Conservation (phyloP, 306 rosid genomes). For the Prunus davidiana region DNA sequence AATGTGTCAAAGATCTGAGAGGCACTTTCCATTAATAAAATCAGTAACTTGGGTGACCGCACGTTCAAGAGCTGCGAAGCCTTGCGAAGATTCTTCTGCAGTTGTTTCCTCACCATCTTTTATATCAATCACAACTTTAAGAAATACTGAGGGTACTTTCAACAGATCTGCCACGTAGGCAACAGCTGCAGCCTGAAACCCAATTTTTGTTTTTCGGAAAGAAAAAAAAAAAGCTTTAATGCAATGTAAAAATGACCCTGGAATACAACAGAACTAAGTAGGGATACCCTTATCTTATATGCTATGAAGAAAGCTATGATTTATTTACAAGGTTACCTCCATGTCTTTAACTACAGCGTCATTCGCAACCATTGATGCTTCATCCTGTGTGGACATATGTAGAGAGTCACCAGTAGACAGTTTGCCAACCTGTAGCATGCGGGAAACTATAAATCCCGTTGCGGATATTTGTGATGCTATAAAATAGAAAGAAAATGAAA, state of each 20-base stretch:
- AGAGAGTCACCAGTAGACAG: constrained; percentile 95
- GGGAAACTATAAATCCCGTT: not conserved
- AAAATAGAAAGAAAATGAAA: constrained; percentile 1
- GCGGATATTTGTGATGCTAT: not conserved
- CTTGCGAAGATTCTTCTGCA: constrained; percentile 82
- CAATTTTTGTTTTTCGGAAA: too few species aligned
- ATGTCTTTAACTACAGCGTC: constrained; percentile 91
- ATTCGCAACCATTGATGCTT: constrained; percentile 73
- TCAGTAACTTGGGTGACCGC: constrained; percentile 56
- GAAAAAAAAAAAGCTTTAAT: too few species aligned
- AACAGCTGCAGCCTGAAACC: constrained; percentile 73
- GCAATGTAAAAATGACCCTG: too few species aligned
- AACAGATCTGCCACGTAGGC: constrained; percentile 88
- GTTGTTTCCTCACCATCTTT: constrained; percentile 79
- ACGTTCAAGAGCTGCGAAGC: constrained; percentile 75
- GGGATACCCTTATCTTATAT: not conserved
- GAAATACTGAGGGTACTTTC: constrained; percentile 74
- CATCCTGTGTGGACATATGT: constrained; percentile 80
- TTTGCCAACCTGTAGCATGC: constrained; percentile 63
- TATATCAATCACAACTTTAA: constrained; percentile 90
- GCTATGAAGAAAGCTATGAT: not conserved
- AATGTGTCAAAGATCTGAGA: constrained; percentile 61
- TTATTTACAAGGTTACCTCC: constrained; percentile 55
- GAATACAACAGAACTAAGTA: not conserved
- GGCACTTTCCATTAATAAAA: constrained; percentile 65